Evolutionary conservation across 176 grass and related monocot genomes (phyloP), one percentile per base, ranked within the genome.

Genomic region (Otatea glauca): DNA sequence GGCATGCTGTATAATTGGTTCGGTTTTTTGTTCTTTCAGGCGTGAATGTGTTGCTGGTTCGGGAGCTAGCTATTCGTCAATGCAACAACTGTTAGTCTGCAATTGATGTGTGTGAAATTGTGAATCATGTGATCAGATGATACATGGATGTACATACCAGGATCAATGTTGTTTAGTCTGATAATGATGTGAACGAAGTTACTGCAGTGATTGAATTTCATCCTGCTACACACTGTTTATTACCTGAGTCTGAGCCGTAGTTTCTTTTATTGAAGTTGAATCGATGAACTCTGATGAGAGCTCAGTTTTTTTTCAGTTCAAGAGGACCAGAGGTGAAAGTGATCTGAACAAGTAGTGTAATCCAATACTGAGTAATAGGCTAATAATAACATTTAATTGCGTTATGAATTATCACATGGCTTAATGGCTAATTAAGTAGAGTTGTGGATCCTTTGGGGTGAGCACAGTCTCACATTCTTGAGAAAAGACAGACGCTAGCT

Each of bases 1-100:
- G 71, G 20, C 54, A 21, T 81, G 21, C 4, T 70, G 67, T 79
- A 61, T 43, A 49, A 80, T 65, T 65, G 68, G 21, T 80, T 72
- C n/a, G 48, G 49, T 42, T 38, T 9, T 35, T 75, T 4, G 35
- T 49, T 75, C 21, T 58, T 38, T 38, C 37, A 29, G 24, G 24
- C 4, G 23, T 12, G 38, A 16, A 72, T 35, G 0, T 34, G 9
- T 38, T 15, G 58, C 4, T 21, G 8, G 81, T 9, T 78, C 47
- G 21, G 10, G 61, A 68, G 35, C 39, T 14, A 63, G 56, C 37
- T 2, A 64, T 45, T 34, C 21, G 51, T 48, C 49, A 27, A 49
- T 53, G 50, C 50, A 18, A 8, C 64, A 61, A 21, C 13, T 85
- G 56, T 55, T 72, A 21, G 80, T 67, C 74, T 72, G 59, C 47